Evolutionary conservation across 257 asterid species (phyloP), one percentile per base, ranked within the genome.

Genomic region (Ajuga chamaepitys): DNA sequence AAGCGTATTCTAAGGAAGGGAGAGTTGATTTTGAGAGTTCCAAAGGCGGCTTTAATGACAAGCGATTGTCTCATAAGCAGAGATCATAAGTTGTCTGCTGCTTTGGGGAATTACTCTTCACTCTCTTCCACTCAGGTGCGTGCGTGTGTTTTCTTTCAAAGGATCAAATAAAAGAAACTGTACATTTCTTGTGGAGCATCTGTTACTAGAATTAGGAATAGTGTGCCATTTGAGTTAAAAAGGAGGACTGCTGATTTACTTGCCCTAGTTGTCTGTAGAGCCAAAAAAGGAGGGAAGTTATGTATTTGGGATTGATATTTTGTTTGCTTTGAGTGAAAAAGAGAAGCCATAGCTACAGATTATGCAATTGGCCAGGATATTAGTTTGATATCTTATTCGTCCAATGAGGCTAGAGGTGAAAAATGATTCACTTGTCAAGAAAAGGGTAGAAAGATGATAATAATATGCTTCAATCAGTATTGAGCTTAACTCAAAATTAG

Each of bases 11-110:
- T 89, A 42, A 71, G 70, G 71, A 79, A 84, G 77, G 97, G 97
- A 32, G 97, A 89, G 72, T 68, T 86, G 82, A 71, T 89, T 62
- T 72, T 93, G 61, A 86, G 82, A 74, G 97, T 93, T 57, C 97
- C 97, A 4, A 84, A 81, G 77, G 73, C 66, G 28, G 95, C 90
- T 28, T 62, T 93, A 75, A 70, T 89, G 83, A 86, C 92, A 0
- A 82, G 75, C 62, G 82, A 87, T 71, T 62, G 80, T 61, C 74
- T 93, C 38, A 78, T 73, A 71, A 66, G 42, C 62, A 65, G 61
- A 2, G 95, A 89, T 67, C 67, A 22, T 13, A 51, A 28, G 21
- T 73, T 93, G 24, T 71, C 82, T 40, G 67, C 73, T 70, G 80
- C 82, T 65, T 72, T 84, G 51, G 62, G 26, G 66, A 72, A 72